Base-by-base conservation (phyloP, 257 asterid genomes). In the Mentha longifolia region DNA sequence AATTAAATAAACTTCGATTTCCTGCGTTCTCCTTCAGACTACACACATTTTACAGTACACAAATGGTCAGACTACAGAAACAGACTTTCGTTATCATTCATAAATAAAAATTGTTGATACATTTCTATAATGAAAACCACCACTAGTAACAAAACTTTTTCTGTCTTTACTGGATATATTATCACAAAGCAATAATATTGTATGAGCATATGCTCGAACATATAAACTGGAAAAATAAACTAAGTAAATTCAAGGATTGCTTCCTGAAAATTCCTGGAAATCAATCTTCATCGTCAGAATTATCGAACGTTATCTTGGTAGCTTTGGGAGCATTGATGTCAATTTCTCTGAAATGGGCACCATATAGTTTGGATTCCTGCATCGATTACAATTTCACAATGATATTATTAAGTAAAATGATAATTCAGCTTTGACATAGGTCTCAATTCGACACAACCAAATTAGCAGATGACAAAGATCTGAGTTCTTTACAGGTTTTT, bases 361-460 rank as follows among this genome's bases (percentile, higher is more conserved):
- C 99, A 9, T 94, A 94, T 64, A 94, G 76, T 85, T 91, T 91
- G 60, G 99, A 94, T 74, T 94, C 99, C 99, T 94, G 92, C 73
- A 78, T 22, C 25, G 20, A 30, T 42, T 14, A 50, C 30, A 39
- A 30, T 13, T 37, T 33, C 50, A 47, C 47, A 54, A 37, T 11
- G 55, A 41, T 43, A 31, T 41, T 28, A 45, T 11, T 30, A 9
- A 62, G 63, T 25, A 56, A 14, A 55, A 57, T 11, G 10, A n/a
- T 63, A 20, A 13, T 60, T 30, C 60, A 41, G 22, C 56, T 50
- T 16, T 10, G 25, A 37, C 3, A 6, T 16, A n/a, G 19, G 15
- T 64, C 37, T 43, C 41, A 25, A 20, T 41, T 61, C 10, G 13
- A 9, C 60, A 20, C 33, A 19, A 42, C 35, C 51, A 28, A 6